phyloP scores from a whole-genome alignment of 257 asterid species.

The Primulina tabacum region DNA sequence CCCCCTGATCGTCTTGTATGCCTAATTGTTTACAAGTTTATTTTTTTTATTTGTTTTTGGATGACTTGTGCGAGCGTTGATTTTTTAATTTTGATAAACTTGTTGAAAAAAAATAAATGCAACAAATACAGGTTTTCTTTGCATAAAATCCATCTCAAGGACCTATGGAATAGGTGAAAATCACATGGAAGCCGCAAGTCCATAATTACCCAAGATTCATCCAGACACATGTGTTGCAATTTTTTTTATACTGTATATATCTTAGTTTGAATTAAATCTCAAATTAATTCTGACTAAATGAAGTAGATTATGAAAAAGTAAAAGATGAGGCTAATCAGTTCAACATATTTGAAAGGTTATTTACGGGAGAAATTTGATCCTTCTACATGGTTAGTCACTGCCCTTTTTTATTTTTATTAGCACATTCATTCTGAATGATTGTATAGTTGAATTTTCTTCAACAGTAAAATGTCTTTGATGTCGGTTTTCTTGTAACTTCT shows the following conservation, averaged over 20 bases:
- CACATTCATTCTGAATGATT: slow-evolving; percentile 6
- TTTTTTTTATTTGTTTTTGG: background rate
- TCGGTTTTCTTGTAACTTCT: background rate
- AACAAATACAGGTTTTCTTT: background rate
- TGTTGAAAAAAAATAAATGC: background rate
- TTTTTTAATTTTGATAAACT: background rate
- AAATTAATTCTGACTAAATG: background rate
- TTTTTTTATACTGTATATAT: background rate
- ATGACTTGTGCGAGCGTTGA: background rate
- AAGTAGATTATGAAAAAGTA: background rate
- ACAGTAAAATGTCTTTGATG: background rate
- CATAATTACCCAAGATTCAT: background rate
- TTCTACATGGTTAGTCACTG: background rate
- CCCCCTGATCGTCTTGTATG: background rate
- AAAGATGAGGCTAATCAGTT: background rate
- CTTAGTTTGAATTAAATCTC: background rate
- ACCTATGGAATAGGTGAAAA: background rate
- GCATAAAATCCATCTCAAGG: background rate
- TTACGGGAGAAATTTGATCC: background rate
- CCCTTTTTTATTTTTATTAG: background rate
- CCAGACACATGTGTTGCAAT: background rate
- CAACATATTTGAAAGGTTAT: background rate
- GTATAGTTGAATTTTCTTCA: background rate
- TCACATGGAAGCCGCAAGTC: background rate
- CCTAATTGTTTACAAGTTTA: background rate